Base-by-base conservation (phyloP, 768 basidiomycete genomes). In the Macrolepiota dolichaula region DNA sequence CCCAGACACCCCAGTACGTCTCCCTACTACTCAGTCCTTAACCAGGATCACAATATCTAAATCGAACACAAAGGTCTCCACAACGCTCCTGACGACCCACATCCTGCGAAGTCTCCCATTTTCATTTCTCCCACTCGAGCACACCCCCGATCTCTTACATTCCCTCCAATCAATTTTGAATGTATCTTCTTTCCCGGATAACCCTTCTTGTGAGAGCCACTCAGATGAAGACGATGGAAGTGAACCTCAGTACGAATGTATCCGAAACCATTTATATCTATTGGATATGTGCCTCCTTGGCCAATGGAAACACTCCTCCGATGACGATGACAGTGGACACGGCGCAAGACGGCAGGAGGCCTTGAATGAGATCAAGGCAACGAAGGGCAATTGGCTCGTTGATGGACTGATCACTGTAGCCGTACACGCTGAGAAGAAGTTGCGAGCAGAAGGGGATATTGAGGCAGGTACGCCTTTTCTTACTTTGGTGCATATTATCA, bases 271-370 rank as follows among this genome's bases (percentile, higher is more conserved):
- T 63, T 74, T 92, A 36, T 76, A 76, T 19, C 73, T 91, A 1
- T 66, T 92, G 9, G 90, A 92, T 64, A 74, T 80, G 1, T 87
- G 81, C 68, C 76, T 92, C 1, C 72, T 91, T 9, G 82, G 79
- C 1, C 79, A 82, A 46, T 90, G 87, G 87, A 67, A 64, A 7
- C 55, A 64, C 9, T 57, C 64, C 9, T 29, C 50, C 27, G 17
- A 50, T 27, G 53, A 66, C 66, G 27, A 66, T 58, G 35, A 50
- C 12, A 35, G 47, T 27, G 57, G 63, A 25, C 22, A 35, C 47
- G 7, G 7, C 59, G 57, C 27, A 59, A 55, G 6, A 22, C 38
- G 12, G 32, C 63, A 53, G 17, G 64, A 53, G 17, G 64, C 64
- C 25, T 61, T 66, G 5, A 58, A 70, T 10, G 68, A 61, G 22